Base-by-base conservation (phyloP, 73 alveolate species). In the Tetrahymena thermophila region DNA sequence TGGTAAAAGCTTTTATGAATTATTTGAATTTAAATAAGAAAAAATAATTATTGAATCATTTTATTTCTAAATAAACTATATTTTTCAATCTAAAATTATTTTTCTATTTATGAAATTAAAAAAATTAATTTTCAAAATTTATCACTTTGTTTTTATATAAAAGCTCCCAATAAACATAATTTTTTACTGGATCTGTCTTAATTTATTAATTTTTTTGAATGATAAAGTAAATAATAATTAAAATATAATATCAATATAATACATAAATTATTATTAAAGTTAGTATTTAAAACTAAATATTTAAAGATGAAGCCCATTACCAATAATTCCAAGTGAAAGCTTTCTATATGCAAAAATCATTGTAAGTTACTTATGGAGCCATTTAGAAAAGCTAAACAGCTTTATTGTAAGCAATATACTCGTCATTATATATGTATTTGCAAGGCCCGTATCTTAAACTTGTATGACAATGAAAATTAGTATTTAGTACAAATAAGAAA, bases 381-480 rank as follows among this genome's bases (percentile, higher is more conserved):
- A 89, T 93, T 50, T 95, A 43, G 94, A 71, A 94, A 35, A 94
- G 58, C 10, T 94, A 84, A 13, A 94, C 35, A 35, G 96, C 96
- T 37, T 42, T 94, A 25, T 85, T 31, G 85, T 94, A 94, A 31
- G 84, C 71, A 10, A 38, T 94, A 42, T 84, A 43, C 44, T 94
- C 96, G 42, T 94, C 96, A 23, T 38, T 21, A 94, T 94, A 94
- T n/a, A 94, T 84, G 23, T 94, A 84, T 43, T 43, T 31, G 42
- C 96, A 94, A 21, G 96, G 96, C 5, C 96, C 96, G 34, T 84
- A 94, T 35, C 96, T 94, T 85, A 94, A 85, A 43, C 58, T 43
- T 34, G 97, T 95, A 95, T 95, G 97, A 17, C 97, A 95, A 89
- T 95, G 94, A 35, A 55, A 43, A 89, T 95, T 95, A 6, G 94